Evolutionary conservation across 1,284 basidiomycete genomes (phyloP).

Genomic region (Moniliella sp.): DNA sequence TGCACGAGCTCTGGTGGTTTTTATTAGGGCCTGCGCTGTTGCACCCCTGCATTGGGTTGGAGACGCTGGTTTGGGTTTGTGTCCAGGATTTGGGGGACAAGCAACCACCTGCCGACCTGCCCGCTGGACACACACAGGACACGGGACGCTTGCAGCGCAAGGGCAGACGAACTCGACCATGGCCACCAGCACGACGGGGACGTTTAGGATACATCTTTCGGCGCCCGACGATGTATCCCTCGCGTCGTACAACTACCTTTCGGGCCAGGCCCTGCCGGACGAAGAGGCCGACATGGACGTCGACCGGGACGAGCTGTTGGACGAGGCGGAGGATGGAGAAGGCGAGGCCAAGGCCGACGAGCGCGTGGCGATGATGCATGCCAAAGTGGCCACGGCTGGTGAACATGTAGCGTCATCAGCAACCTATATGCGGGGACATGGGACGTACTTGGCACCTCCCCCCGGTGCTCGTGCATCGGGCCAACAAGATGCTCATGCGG

Average conservation of each 20-base stretch:
- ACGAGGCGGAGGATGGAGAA: conserved; percentile 12
- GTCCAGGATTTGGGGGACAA: too few species aligned
- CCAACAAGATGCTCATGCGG: neutral
- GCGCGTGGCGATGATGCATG: neutral
- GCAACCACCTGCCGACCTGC: too few species aligned
- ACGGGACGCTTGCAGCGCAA: too few species aligned
- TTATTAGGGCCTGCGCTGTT: too few species aligned
- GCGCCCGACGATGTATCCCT: neutral
- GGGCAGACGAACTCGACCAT: too few species aligned
- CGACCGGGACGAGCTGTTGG: conserved; percentile 1
- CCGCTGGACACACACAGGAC: too few species aligned
- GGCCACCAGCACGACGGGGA: too few species aligned
- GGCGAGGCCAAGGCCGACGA: conserved; percentile 5
- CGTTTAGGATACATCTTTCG: too few species aligned
- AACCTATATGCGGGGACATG: conserved; percentile 30
- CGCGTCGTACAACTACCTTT: neutral
- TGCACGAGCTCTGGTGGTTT: too few species aligned
- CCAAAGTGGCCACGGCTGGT: conserved; percentile 18
- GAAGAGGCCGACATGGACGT: conserved; percentile 1
- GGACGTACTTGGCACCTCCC: conserved; percentile 14
- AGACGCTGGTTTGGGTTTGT: too few species aligned
- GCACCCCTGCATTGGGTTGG: too few species aligned
- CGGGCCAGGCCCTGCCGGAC: neutral
- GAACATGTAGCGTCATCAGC: conserved; percentile 21
- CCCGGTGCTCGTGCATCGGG: conserved; percentile 3